Base-by-base conservation (phyloP, 768 basidiomycete species). In the Ramaria rubella region DNA sequence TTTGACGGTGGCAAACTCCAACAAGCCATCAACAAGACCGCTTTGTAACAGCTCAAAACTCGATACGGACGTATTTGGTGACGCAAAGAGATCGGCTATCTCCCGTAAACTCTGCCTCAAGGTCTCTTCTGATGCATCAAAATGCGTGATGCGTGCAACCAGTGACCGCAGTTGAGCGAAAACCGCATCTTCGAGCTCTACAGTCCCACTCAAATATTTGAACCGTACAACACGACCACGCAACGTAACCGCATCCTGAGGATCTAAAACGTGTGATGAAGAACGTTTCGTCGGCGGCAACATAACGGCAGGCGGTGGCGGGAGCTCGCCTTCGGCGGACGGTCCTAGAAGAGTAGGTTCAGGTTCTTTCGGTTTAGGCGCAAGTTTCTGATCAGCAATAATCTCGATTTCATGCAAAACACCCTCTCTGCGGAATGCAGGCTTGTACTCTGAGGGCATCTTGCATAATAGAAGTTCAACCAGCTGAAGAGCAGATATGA, bases 31-130 rank as follows among this genome's bases (percentile, higher is more conserved):
- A 2, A 97, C 87, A 4, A 96, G 80, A 2, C 95, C 96, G 65
- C 92, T 95, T 67, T 97, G 89, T 56, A 97, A 73, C 46, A 98
- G 71, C 72, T 99, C 96, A 61, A 98, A 99, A 69, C 94, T 96
- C 2, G 94, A 97, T 4, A 98, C 82, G 8, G 92, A 87, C 4
- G 79, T 81, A 65, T 81, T 80, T 26, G 86, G 80, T 12, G 44
- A 51, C 29, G 52, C 23, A 46, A 66, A 53, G 23, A 56, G 45
- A 23, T 56, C 55, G 11, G 55, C 55, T 30, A 56, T 56, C 12
- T 56, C 44, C 12, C 31, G 23, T 23, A 56, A 49, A 56, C 45
- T 56, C 44, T 56, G 55, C 29, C 45, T n/a, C 62, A 64, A 54
- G 60, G 60, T 12, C 83, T 83, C 1, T 85, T 73, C 57, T 76